A percentile compares a stretch with the other conserved stretches of the same genome.
phyloP scores from a whole-genome alignment of 495 filamentous ascomycete genomes.

The Podospora bellae-mahoneyi region DNA sequence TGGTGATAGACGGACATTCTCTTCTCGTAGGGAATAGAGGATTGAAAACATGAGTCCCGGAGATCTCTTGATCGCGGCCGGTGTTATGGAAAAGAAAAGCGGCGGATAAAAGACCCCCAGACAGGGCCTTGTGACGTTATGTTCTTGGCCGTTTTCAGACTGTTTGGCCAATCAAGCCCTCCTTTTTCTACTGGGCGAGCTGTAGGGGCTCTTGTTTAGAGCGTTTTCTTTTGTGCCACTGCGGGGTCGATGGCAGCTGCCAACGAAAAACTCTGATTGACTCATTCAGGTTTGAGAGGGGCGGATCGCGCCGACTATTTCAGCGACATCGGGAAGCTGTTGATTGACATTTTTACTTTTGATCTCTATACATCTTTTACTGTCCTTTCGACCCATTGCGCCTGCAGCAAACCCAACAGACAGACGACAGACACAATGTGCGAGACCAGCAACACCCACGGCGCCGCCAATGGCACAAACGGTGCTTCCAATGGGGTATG shows the following conservation, averaged over 20 bases:
- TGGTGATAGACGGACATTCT: conserved; percentile 1
- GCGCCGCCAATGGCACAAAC: conserved; percentile 21
- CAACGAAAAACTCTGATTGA: conserved; percentile 37
- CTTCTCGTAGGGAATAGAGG: background rate
- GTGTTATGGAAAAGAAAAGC: background rate
- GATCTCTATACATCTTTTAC: conserved; percentile 13
- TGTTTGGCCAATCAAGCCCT: conserved; percentile 23
- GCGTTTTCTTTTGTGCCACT: conserved; percentile 30
- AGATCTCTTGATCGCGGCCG: background rate
- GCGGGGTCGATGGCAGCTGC: conserved; percentile 29
- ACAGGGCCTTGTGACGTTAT: conserved; percentile 19
- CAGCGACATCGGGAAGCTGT: conserved; percentile 36
- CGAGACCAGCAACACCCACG: conserved; percentile 23
- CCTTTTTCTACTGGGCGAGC: conserved; percentile 17
- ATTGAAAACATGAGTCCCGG: background rate
- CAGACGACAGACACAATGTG: conserved; percentile 29
- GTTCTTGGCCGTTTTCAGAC: conserved; percentile 16
- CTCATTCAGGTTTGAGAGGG: conserved; percentile 27
- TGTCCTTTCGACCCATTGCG: conserved; percentile 3
- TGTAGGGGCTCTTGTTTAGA: conserved; percentile 4
- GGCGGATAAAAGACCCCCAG: conserved; percentile 14
- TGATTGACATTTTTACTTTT: conserved; percentile 5
- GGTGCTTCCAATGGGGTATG: conserved; percentile 25
- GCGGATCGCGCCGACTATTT: conserved; percentile 26
- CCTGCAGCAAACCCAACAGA: conserved; percentile 1